Percentiles rank a stretch among this genome's conserved stretches.
Evolutionary conservation across 306 rosid species (phyloP).

Genomic region (Crotalaria pallida): DNA sequence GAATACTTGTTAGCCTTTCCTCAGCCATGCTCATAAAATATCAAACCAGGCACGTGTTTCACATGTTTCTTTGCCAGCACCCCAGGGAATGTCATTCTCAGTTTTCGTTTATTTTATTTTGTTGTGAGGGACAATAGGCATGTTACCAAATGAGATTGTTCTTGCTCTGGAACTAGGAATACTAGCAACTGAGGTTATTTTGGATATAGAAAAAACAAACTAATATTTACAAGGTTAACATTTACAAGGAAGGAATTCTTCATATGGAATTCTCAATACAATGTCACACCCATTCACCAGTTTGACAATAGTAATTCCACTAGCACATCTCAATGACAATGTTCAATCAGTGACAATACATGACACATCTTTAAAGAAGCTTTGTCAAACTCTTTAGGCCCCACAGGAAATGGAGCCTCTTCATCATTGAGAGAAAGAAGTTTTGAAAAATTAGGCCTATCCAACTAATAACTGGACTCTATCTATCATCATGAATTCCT

Average conservation of each 20-base stretch:
- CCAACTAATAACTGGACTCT: slow-evolving; percentile 28
- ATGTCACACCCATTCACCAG: too few species aligned
- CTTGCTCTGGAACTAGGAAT: neutral
- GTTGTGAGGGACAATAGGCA: neutral
- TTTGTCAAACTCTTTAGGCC: too few species aligned
- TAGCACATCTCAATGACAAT: neutral
- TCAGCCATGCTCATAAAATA: too few species aligned
- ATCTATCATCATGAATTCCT: neutral
- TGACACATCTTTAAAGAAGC: neutral
- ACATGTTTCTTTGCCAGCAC: too few species aligned
- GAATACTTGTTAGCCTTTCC: too few species aligned
- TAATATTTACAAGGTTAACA: neutral
- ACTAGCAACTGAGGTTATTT: neutral
- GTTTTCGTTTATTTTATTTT: too few species aligned
- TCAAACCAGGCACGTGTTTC: too few species aligned
- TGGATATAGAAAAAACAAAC: neutral
- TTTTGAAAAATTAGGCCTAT: slow-evolving; percentile 23
- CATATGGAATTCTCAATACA: neutral
- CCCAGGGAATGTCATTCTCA: too few species aligned
- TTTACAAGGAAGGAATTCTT: neutral
- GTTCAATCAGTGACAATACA: neutral
- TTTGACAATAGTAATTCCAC: too few species aligned
- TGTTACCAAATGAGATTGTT: neutral
- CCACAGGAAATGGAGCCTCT: slow-evolving; percentile 2
- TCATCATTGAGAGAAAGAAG: neutral